A percentile compares a stretch with the other conserved stretches of the same genome.
phyloP scores from a whole-genome alignment of 73 alveolate genomes.

The Durusdinium trenchii region DNA sequence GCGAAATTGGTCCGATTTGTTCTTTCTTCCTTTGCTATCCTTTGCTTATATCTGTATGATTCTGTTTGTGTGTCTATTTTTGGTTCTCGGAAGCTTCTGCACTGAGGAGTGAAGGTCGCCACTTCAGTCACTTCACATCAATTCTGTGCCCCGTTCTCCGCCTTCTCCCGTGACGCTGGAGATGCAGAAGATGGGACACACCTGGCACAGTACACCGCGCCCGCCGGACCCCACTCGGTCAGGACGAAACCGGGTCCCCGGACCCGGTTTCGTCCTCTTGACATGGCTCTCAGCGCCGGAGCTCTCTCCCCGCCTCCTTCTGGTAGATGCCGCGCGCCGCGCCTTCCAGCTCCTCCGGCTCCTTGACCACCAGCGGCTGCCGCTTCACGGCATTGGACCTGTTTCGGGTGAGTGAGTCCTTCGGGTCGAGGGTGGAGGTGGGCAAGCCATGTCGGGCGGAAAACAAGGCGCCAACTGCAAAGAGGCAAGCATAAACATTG shows the following conservation, averaged over 20 bases:
- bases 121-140: too few species aligned
- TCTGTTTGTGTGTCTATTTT: too few species aligned
- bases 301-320: constrained; percentile 29
- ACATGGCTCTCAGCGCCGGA: background rate
- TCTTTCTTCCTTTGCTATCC: background rate
- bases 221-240: background rate
- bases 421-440: too few species aligned
- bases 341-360: constrained; percentile 32
- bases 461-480: background rate
- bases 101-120: too few species aligned
- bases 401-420: background rate
- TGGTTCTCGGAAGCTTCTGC: background rate
- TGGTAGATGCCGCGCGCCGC: constrained; percentile 75
- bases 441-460: background rate
- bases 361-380: constrained; percentile 96
- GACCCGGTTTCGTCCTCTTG: background rate
- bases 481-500: background rate
- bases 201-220: background rate
- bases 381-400: constrained; percentile 98
- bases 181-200: constrained; percentile 98
- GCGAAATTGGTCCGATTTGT: too few species aligned
- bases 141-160: too few species aligned
- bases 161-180: constrained; percentile 98
- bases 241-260: background rate
- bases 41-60: background rate